Evolutionary conservation across 2,329 filamentous ascomycete species (phyloP).

Genomic region (Teratosphaeria viscida): DNA sequence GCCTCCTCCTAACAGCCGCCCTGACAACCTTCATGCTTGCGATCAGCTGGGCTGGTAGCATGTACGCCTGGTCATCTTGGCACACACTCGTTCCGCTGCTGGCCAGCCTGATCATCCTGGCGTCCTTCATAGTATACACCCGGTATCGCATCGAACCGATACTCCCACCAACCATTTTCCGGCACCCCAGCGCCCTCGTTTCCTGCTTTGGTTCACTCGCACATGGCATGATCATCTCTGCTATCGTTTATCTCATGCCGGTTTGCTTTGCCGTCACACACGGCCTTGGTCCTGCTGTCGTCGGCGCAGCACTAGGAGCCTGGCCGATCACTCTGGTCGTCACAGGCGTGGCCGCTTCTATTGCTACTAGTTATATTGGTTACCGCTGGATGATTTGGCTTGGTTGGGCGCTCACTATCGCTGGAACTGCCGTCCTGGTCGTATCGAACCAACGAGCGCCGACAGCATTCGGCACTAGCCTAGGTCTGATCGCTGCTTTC

Average conservation of each 20-base stretch:
- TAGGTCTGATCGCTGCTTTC: slow-evolving; percentile 20
- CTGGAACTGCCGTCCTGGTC: slow-evolving; percentile 42
- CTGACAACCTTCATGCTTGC: slow-evolving; percentile 1
- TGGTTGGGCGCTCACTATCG: slow-evolving; percentile 51
- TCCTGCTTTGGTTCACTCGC: slow-evolving; percentile 5
- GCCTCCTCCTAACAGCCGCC: slow-evolving; percentile 3
- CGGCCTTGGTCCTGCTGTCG: not conserved
- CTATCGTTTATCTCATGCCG: slow-evolving; percentile 22
- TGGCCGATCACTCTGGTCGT: not conserved
- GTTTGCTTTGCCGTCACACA: slow-evolving; percentile 30
- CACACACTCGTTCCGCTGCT: slow-evolving; percentile 2
- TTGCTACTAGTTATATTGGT: not conserved
- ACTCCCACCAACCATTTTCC: slow-evolving; percentile 37
- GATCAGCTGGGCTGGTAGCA: slow-evolving; percentile 4
- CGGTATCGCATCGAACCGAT: slow-evolving; percentile 35
- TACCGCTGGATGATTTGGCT: slow-evolving; percentile 33
- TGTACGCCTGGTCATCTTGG: slow-evolving; percentile 6
- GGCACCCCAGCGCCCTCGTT: slow-evolving; percentile 31
- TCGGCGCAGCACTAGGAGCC: slow-evolving; percentile 18
- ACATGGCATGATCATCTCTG: slow-evolving; percentile 2
- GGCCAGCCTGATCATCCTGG: slow-evolving; percentile 29
- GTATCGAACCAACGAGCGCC: slow-evolving; percentile 48
- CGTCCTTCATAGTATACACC: slow-evolving; percentile 31
- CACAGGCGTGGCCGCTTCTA: not conserved
- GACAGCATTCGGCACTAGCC: slow-evolving; percentile 32